Evolutionary conservation across 257 asterid genomes (phyloP), one percentile per base, ranked within the genome.

Genomic region (Petrea volubilis): DNA sequence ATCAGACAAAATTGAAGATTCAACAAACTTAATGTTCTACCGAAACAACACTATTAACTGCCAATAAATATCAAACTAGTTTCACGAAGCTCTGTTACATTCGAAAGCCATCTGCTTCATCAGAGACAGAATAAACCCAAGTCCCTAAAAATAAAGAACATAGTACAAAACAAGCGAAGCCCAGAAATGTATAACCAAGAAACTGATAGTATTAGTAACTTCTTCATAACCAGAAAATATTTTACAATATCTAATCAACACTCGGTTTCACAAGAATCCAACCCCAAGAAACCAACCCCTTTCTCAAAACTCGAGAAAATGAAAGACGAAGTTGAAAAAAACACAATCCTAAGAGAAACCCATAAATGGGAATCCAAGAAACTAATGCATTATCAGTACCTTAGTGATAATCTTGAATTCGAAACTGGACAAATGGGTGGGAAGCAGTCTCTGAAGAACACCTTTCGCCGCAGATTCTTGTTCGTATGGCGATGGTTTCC

Each of bases 381-480:
- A 71, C 23, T 7, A 11, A 38, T 25, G 17, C 9, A 28, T 9
- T 31, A 60, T 18, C n/a, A 8, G 47, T 52, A 92, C 98, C 98
- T 89, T 83, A 25, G 93, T 44, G 47, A 88, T 68, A 81, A 89
- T 86, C 66, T 81, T 65, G 76, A 94, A 87, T 7, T 78, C 59
- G 71, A 94, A 91, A 64, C 88, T 81, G 68, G 88, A 74, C 71
- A 77, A 74, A 88, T 91, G 97, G 70, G 96, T 70, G 0, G 99
- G 99, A 69, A 94, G 88, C 78, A 94, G 76, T 74, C 99, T 83
- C 51, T 57, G 82, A 34, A 94, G 95, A 75, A 91, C 95, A 36
- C 90, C 96, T 81, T 71, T 81, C 10, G 96, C 99, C 71, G 97
- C 97, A 57, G 84, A 79, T 81, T 87, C 96, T 84, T 94, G 97